These are phyloP conservation scores for Cladosporium sp. DNA, from an alignment of 2,329 filamentous ascomycete genomes.

Conservation along the genomic window DNA sequence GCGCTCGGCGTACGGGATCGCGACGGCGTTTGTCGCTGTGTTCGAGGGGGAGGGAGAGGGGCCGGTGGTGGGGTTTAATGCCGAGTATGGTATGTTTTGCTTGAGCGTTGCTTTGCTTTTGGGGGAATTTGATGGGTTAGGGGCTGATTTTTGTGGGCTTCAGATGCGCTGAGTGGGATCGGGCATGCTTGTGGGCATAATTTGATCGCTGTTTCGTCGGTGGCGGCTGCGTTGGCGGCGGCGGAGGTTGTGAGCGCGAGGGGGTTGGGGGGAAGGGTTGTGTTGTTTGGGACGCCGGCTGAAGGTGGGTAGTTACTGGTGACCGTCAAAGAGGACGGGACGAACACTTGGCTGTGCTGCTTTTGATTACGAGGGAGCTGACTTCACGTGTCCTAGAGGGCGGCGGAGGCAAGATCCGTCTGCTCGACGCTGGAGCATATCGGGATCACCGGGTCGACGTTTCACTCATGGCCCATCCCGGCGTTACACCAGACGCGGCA, in stretches of 20 bases:
- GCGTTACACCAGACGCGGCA: constrained; percentile 36
- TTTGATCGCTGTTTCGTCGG: constrained; percentile 7
- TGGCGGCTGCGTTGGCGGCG: constrained; percentile 16
- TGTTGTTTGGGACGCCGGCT: constrained; percentile 40
- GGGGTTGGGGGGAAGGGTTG: constrained; percentile 30
- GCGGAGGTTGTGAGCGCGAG: constrained; percentile 26
- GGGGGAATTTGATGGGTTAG: constrained; percentile 8
- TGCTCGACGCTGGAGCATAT: constrained; percentile 41
- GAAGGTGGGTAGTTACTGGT: constrained; percentile 10
- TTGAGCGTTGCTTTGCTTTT: constrained; percentile 29
- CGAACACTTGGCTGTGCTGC: too few species aligned
- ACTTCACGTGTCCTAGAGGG: constrained; percentile 13
- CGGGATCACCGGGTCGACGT: constrained; percentile 33
- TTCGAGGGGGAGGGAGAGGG: constrained; percentile 34
- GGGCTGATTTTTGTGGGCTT: constrained; percentile 30
- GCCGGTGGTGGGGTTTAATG: constrained; percentile 38
- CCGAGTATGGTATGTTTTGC: constrained; percentile 44
- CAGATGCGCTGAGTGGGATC: constrained; percentile 36
- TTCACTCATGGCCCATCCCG: constrained; percentile 32
- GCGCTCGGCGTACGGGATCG: constrained; percentile 41
- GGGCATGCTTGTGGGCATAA: constrained; percentile 44
- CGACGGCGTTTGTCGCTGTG: constrained; percentile 49
- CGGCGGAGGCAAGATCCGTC: constrained; percentile 40
- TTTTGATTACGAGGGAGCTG: background rate
- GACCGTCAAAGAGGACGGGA: too few species aligned